Conservation (phyloP, 129 eudicot species). For the Lactuca sativa region DNA sequence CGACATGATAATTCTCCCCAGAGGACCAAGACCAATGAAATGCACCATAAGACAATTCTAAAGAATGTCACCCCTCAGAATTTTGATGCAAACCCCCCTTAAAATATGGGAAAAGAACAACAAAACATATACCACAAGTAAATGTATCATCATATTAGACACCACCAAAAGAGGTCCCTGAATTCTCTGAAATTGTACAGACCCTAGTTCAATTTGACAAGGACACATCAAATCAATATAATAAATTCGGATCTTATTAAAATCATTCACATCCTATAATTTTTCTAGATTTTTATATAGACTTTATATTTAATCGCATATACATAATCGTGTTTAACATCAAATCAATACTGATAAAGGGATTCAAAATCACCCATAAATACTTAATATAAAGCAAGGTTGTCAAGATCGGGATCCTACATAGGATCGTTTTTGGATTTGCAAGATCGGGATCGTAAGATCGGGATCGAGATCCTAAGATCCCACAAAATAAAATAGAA, state of each 20-base stretch:
- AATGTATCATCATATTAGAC: constrained; percentile 27
- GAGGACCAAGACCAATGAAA: constrained; percentile 16
- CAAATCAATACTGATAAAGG: too few relatives aligned
- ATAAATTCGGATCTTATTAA: neutral
- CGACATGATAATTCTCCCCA: neutral
- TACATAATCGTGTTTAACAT: too few relatives aligned
- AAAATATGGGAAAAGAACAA: constrained; percentile 21
- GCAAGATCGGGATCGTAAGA: too few relatives aligned
- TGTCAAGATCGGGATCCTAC: too few relatives aligned
- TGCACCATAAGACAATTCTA: constrained; percentile 11
- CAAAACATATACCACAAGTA: constrained; percentile 21
- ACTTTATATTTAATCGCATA: too few relatives aligned
- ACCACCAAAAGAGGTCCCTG: constrained; percentile 45
- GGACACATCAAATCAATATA: constrained; percentile 43
- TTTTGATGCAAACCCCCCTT: constrained; percentile 14
- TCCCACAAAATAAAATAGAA: too few relatives aligned
- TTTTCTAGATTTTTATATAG: too few relatives aligned
- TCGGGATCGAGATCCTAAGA: too few relatives aligned
- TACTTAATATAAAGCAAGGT: too few relatives aligned
- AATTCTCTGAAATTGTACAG: constrained; percentile 28
- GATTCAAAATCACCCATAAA: too few relatives aligned
- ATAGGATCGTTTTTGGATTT: too few relatives aligned
- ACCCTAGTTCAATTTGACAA: constrained; percentile 34
- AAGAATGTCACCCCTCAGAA: constrained; percentile 22
- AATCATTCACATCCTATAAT: too few relatives aligned